Percentiles rank a stretch among this genome's conserved stretches.
phyloP scores from a whole-genome alignment of 2,329 filamentous ascomycete species.

The Claviceps pusilla region DNA sequence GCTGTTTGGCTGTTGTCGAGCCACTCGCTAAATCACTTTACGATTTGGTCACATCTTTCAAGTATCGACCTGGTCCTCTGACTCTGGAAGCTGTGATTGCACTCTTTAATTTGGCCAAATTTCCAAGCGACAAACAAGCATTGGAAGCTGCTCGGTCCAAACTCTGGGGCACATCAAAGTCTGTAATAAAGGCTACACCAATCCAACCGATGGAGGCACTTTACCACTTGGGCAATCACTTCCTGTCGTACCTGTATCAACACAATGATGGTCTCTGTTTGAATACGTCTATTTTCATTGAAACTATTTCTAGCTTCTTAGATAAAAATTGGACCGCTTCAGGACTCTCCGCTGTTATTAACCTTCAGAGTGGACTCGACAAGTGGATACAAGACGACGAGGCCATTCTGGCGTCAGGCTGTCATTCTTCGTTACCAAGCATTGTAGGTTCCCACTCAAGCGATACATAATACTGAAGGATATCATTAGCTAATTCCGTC shows the following conservation, averaged over 20 bases:
- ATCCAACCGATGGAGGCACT: conserved; percentile 52
- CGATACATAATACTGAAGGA: neutral
- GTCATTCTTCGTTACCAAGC: conserved; percentile 18
- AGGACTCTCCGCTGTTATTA: conserved; percentile 35
- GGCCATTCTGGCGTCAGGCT: conserved; percentile 25
- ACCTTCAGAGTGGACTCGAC: conserved; percentile 45
- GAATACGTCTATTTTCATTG: conserved; percentile 6
- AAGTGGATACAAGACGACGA: conserved; percentile 49
- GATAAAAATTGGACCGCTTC: neutral
- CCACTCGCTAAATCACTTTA: conserved; percentile 46
- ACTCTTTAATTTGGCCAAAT: conserved; percentile 31
- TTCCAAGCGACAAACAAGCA: conserved; percentile 45
- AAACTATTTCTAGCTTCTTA: conserved; percentile 24
- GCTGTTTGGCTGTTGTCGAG: conserved; percentile 54
- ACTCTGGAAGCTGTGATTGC: conserved; percentile 19
- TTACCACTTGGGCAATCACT: conserved; percentile 41
- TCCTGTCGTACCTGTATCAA: conserved; percentile 41
- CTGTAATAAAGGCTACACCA: conserved; percentile 23
- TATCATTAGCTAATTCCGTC: conserved; percentile 13
- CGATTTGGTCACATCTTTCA: conserved; percentile 13
- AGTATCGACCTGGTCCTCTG: conserved; percentile 10
- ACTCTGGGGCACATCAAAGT: conserved; percentile 39
- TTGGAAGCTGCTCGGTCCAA: conserved; percentile 49
- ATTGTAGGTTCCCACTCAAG: conserved; percentile 23
- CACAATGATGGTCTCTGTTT: conserved; percentile 21